phyloP scores from a whole-genome alignment of 257 asterid species.

The Scutellaria galericulata region DNA sequence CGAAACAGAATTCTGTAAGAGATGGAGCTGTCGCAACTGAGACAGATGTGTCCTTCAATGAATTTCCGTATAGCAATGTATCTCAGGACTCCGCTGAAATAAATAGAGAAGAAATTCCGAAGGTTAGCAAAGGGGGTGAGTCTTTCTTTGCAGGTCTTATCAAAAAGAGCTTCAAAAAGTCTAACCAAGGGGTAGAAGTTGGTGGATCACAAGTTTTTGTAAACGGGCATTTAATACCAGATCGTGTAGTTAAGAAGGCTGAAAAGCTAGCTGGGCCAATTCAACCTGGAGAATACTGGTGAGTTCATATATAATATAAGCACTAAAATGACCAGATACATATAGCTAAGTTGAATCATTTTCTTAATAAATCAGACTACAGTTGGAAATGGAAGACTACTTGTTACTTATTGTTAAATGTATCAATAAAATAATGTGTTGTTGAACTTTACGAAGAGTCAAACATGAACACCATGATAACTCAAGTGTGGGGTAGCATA shows the following conservation, averaged over 20 bases:
- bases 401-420: neutral
- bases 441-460: constrained; percentile 4
- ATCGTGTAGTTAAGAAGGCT: constrained; percentile 80
- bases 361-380: neutral
- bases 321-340: constrained; percentile 5
- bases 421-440: neutral
- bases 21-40: constrained; percentile 67
- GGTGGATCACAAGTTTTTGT: constrained; percentile 62
- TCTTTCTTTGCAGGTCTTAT: constrained; percentile 74
- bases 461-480: neutral
- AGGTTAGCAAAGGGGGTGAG: constrained; percentile 63
- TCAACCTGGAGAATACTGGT: constrained; percentile 95
- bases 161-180: constrained; percentile 65
- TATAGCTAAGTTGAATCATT: constrained; percentile 26
- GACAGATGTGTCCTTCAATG: constrained; percentile 68
- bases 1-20: constrained; percentile 61
- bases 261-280: constrained; percentile 88
- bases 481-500: no score
- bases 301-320: constrained; percentile 30
- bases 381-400: constrained; percentile 2
- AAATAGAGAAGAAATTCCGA: constrained; percentile 59
- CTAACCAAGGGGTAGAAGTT: constrained; percentile 55
- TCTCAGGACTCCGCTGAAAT: constrained; percentile 66
- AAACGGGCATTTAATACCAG: constrained; percentile 73
- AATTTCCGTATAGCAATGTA: constrained; percentile 50